These are phyloP conservation scores for Citrus reticulata DNA, from an alignment of 345 rosid genomes.

Conservation along the genomic window DNA sequence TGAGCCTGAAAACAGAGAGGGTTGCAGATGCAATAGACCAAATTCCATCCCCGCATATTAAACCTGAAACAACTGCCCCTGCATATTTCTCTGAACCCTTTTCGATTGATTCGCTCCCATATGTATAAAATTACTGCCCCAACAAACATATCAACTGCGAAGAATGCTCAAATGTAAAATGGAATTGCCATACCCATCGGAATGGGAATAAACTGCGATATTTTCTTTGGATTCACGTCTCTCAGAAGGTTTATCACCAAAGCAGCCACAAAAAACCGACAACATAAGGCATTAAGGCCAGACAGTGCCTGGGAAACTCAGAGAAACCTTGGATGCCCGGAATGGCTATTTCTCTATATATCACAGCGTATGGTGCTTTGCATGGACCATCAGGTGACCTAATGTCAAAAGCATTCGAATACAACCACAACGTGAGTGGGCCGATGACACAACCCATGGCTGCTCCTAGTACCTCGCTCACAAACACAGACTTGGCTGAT, in stretches of 20 bases:
- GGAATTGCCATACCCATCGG: conserved; percentile 97
- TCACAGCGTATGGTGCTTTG: conserved; percentile 88
- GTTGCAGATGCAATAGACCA: conserved; percentile 85
- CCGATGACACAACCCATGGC: conserved; percentile 94
- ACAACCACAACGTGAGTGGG: conserved; percentile 85
- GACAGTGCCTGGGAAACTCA: conserved; percentile 73
- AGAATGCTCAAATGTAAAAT: conserved; percentile 87
- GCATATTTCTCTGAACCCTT: conserved; percentile 43
- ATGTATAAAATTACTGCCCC: conserved; percentile 69
- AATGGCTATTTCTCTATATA: conserved; percentile 87
- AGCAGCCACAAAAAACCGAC: conserved; percentile 64
- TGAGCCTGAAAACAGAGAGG: conserved; percentile 72
- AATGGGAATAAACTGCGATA: conserved; percentile 77
- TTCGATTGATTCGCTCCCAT: conserved; percentile 64
- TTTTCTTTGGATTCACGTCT: conserved; percentile 59
- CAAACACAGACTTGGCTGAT: conserved; percentile 91
- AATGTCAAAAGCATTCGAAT: conserved; percentile 83
- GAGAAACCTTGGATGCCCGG: conserved; percentile 77
- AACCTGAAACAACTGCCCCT: neutral
- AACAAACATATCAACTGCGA: conserved; percentile 85
- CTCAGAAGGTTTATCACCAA: conserved; percentile 58
- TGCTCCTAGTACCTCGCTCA: conserved; percentile 76
- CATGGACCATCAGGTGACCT: conserved; percentile 84
- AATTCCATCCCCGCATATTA: conserved; percentile 43
- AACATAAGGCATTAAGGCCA: conserved; percentile 46